Evolutionary conservation across 2,329 filamentous ascomycete genomes (phyloP), one percentile per base, ranked within the genome.

Genomic region (Paraphoma chrysanthemicola): DNA sequence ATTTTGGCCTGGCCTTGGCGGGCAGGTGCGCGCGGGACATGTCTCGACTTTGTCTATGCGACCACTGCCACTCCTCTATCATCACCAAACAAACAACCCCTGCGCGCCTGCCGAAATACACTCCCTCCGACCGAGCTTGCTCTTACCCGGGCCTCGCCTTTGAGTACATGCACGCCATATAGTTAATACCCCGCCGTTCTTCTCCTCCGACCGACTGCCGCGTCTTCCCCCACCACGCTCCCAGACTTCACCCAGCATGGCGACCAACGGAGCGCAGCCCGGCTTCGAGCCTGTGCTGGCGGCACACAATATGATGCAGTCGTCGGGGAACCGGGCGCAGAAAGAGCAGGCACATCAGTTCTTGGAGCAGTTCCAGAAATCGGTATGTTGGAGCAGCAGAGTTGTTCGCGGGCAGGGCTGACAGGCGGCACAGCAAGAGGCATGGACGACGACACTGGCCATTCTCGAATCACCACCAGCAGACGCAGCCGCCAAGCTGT

Each of bases 291-390:
- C 92, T 62, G 92, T 99, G 68, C 84, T 98, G 69, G 88, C 90
- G 67, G 95, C 94, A 62, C 89, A 98, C 79, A 86, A 89, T 74
- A 95, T 93, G 62, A 97, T 99, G 93, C 89, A 87, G 73, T 85
- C 93, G 75, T 91, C 90, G 79, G 90, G 88, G 66, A 88, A 94
- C 73, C 86, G 90, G 72, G 85, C 90, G 64, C 87, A 91, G 74
- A 98, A 98, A 83, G 89, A 90, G 76, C 90, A 93, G 78, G 93
- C 92, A 57, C 93, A 97, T 75, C 88, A 94, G 75, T 99, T 90
- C 76, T 84, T 99, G 58, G 91, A 96, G 80, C 89, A 88, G 69
- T 99, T 98, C 80, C 95, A 99, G 85, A 99, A 99, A 87, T 98
- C 95, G 78, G 94, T 97, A 79, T 67, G 90, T 86, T 58, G 50